Evolutionary conservation across 495 filamentous ascomycete species (phyloP), one percentile per base, ranked within the genome.

Genomic region (Penicillium subrubescens): DNA sequence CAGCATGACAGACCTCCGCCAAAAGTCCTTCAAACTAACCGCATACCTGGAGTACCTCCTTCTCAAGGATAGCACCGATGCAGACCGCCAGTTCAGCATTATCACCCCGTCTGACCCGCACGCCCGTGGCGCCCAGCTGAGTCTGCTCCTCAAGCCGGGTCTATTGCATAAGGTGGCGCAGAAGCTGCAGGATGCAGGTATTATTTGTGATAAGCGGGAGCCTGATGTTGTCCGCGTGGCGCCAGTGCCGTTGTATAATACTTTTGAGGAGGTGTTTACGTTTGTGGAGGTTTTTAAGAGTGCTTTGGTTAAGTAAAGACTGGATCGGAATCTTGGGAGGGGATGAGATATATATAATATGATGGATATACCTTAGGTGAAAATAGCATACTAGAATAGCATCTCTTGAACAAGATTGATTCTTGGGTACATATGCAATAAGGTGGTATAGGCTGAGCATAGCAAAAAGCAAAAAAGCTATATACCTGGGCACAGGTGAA

Each of bases 221-320:
- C 95, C 95, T n/a, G 88, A 94, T 77, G 95, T 99, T 41, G 86
- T 99, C 11, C 83, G 95, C n/a, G 92, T 96, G 5, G 93, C 94
- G n/a, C 95, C 95, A 0, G 86, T 89, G 56, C 94, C 95, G 35
- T 69, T 98, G 55, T 99, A 97, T 75, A 97, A 97, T 78, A 88
- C 82, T 1, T 97, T 89, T 72, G 77, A 74, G 53, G 95, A 99
- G 71, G 89, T 92, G 8, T 91, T 87, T 75, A 70, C 73, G 4
- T 98, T 97, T 77, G 88, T 90, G 6, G 69, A 85, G 63, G 84
- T 71, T n/a, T 73, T 82, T 46, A 76, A 73, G 66, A 63, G 64
- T 17, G 76, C 79, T 10, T 54, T 81, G 53, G 37, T 33, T 37
- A 8, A 35, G 17, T 56, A 56, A 11, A 21, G 8, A 5, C 8